Base-by-base conservation (phyloP, 495 filamentous ascomycete species). In the Xylaria telfairii region DNA sequence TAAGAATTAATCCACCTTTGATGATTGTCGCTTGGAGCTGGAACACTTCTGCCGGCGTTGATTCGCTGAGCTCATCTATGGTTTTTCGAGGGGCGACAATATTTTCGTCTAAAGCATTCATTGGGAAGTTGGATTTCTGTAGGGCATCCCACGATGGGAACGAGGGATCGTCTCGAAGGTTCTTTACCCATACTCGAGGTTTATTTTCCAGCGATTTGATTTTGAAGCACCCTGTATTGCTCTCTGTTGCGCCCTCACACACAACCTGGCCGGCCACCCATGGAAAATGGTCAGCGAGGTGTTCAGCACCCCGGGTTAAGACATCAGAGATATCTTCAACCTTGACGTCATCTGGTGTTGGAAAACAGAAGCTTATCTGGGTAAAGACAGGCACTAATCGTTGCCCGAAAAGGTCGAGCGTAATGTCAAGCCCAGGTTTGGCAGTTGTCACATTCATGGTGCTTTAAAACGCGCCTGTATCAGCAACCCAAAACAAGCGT, bases 201-300 rank as follows among this genome's bases (percentile, higher is more conserved):
- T 41, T 63, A 12, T 24, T 41, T 1, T 63, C 60, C 24, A 46
- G 24, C 1, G 80, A 74, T 32, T 73, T 77, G 62, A 88, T 84
- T 73, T 78, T 80, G 75, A 81, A 85, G 28, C 75, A 63, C n/a
- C 80, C 83, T 6, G 83, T 78, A 42, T 79, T 75, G 32, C 72
- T 76, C 46, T 78, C 73, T 26, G 73, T 61, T 12, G 73, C 74
- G 15, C 75, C 80, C 61, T 86, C 81, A 9, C 82, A 79, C 46
- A 87, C 72, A n/a, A 88, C 82, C 44, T 86, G 77, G 8, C 87
- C 87, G 13, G 87, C 82, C 49, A 87, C 69, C 86, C 87, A 89
- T 21, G 87, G 88, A 70, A 88, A 86, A 60, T 68, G 76, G 13
- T 71, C 41, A 12, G 73, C 65, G 8, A 80, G 72, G 8, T 67